A percentile compares a stretch with the other conserved stretches of the same genome.
Evolutionary conservation across 148 eudicot genomes (phyloP).

Genomic region (Rhododendron ferrugineum): DNA sequence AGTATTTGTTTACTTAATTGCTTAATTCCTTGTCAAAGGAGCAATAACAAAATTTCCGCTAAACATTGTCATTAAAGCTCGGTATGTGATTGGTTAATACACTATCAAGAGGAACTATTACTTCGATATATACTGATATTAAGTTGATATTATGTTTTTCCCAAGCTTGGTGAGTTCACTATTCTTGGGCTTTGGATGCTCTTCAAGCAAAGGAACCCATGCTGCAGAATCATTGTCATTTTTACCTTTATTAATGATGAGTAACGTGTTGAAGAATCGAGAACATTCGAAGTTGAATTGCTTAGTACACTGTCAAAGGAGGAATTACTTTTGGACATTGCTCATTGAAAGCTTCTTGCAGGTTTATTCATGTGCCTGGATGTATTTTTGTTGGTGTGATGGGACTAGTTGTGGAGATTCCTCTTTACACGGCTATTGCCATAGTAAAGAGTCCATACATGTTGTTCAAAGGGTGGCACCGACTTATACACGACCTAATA

Average conservation of each 20-base stretch:
- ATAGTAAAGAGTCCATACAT: slow-evolving; percentile 76
- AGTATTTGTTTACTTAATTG: background rate
- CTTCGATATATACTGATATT: background rate
- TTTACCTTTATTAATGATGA: background rate
- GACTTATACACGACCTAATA: slow-evolving; percentile 72
- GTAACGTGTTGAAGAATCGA: background rate
- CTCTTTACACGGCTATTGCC: slow-evolving; percentile 69
- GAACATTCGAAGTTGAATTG: background rate
- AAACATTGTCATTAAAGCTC: background rate
- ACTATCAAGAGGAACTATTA: background rate
- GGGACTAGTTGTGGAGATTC: slow-evolving; percentile 75
- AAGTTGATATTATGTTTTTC: background rate
- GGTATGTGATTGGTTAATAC: background rate
- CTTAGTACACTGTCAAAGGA: background rate
- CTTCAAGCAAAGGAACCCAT: background rate
- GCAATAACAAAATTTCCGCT: background rate
- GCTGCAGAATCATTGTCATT: background rate
- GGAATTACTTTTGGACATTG: background rate
- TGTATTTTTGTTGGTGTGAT: slow-evolving; percentile 70
- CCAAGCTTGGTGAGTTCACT: background rate
- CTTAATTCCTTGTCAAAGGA: background rate
- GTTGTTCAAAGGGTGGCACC: slow-evolving; percentile 86
- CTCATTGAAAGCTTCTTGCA: slow-evolving; percentile 28
- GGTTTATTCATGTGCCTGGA: slow-evolving; percentile 82
- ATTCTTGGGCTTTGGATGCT: background rate